Conservation (phyloP, 192 early-diverging fungal genomes). For the Martensiomyces pterosporus region DNA sequence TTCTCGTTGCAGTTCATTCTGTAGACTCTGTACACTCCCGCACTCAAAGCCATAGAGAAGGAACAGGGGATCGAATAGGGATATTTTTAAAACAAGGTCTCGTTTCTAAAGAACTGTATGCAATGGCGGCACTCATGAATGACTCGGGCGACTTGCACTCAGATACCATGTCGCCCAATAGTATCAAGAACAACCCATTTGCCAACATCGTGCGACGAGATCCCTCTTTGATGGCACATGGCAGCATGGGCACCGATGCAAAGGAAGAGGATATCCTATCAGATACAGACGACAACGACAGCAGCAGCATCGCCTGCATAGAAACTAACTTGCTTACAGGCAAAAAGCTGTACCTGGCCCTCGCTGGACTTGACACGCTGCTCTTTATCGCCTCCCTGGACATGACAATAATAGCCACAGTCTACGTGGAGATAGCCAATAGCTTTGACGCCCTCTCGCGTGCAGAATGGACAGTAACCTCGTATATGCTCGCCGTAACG, state of each 20-base stretch:
- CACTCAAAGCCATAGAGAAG: too few relatives aligned
- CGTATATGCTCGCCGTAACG: slow-evolving; percentile 63
- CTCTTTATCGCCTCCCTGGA: slow-evolving; percentile 81
- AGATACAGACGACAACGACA: too few relatives aligned
- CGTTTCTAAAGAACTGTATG: too few relatives aligned
- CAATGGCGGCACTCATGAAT: too few relatives aligned
- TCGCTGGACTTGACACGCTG: slow-evolving; percentile 54
- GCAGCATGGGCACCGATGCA: too few relatives aligned
- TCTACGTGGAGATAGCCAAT: slow-evolving; percentile 67
- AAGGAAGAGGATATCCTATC: too few relatives aligned
- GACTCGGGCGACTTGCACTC: too few relatives aligned
- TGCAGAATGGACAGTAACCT: slow-evolving; percentile 80
- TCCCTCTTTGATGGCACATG: background rate
- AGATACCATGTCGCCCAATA: too few relatives aligned
- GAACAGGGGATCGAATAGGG: too few relatives aligned
- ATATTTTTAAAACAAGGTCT: too few relatives aligned
- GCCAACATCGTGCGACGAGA: slow-evolving; percentile 3
- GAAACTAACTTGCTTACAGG: slow-evolving; percentile 2
- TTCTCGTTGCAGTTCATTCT: too few relatives aligned
- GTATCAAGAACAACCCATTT: background rate
- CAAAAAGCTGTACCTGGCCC: slow-evolving; percentile 32
- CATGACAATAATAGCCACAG: slow-evolving; percentile 80
- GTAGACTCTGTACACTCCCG: too few relatives aligned
- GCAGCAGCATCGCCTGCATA: background rate
- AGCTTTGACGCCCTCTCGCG: slow-evolving; percentile 68